Base-by-base conservation (phyloP, 257 asterid species). In the Solanum tarapatanum region DNA sequence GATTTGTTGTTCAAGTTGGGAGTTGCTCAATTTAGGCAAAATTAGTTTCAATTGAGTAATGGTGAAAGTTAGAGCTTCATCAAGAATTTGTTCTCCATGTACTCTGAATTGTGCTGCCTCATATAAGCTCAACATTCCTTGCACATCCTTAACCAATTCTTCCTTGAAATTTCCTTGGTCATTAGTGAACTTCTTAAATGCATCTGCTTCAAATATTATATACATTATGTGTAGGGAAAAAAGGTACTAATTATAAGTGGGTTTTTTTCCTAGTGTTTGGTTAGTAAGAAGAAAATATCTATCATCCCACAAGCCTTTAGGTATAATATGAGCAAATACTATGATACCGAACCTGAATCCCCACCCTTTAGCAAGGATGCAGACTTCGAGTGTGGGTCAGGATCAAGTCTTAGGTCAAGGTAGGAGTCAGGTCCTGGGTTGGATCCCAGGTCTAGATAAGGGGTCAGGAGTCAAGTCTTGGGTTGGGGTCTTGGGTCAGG, bases 81-180 rank as follows among this genome's bases (percentile, higher is more conserved):
- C 82, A 66, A 43, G 11, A 16, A 85, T 69, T 26, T 69, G 11
- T 35, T 85, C 69, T 1, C 45, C 89, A 2, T 88, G 82, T 12
- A 86, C 87, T 68, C 87, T 39, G 33, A 69, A 86, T 64, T 90
- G 80, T 32, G 90, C 55, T 6, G 94, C 91, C 82, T 91, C 93
- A 36, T 84, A 90, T 72, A 91, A 85, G 11, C 88, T 84, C 36
- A 91, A 74, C 87, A 89, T 7, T 28, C 91, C 91, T 8, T 51
- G 32, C 9, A 85, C 86, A 1, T 91, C 60, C 1, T 17, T 70
- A 2, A 26, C 11, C 39, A 76, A 17, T 2, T 85, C 77, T 84
- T 86, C 82, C 28, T 88, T 16, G 26, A 88, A 85, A 8, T 85
- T 73, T 21, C 87, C 93, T 17, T 89, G 77, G 21, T 30, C 0